These are phyloP conservation scores for Furcasterigmium sp. DNA, from an alignment of 2,329 filamentous ascomycete species.

Conservation along the genomic window DNA sequence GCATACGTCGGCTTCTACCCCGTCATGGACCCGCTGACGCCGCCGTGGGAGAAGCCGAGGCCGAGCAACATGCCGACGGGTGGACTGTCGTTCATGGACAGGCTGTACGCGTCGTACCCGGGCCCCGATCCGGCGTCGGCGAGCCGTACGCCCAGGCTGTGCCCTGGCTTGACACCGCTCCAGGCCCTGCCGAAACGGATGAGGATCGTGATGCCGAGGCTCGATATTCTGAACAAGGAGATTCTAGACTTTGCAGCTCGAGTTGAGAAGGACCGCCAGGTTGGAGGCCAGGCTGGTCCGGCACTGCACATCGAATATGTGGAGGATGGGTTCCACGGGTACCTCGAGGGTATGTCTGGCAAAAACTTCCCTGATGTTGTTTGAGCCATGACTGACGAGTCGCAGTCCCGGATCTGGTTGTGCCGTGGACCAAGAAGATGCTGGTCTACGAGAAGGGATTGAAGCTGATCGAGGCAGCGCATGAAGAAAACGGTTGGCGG, in stretches of 20 bases:
- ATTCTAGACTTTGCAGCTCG: slow-evolving; percentile 31
- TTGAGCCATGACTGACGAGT: neutral
- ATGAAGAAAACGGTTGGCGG: neutral
- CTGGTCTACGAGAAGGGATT: neutral
- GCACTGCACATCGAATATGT: neutral
- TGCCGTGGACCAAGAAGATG: neutral
- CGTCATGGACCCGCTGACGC: slow-evolving; percentile 29
- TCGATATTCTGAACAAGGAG: slow-evolving; percentile 36
- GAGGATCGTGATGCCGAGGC: slow-evolving; percentile 30
- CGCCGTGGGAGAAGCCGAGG: slow-evolving; percentile 33
- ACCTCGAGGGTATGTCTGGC: slow-evolving; percentile 5
- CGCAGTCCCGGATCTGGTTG: neutral
- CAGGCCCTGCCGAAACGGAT: slow-evolving; percentile 29
- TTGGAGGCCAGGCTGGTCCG: neutral
- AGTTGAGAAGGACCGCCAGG: slow-evolving; percentile 11
- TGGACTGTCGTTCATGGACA: slow-evolving; percentile 28
- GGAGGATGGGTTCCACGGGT: slow-evolving; percentile 7
- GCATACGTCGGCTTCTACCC: slow-evolving; percentile 34
- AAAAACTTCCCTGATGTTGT: neutral
- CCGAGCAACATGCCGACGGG: slow-evolving; percentile 27
- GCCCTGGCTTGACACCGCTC: slow-evolving; percentile 25
- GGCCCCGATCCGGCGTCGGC: slow-evolving; percentile 20
- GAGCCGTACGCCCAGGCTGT: slow-evolving; percentile 26
- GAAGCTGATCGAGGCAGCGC: neutral
- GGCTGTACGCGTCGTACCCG: slow-evolving; percentile 38